Conservation (phyloP, 768 basidiomycete genomes). For the Hebeloma cylindrosporum region DNA sequence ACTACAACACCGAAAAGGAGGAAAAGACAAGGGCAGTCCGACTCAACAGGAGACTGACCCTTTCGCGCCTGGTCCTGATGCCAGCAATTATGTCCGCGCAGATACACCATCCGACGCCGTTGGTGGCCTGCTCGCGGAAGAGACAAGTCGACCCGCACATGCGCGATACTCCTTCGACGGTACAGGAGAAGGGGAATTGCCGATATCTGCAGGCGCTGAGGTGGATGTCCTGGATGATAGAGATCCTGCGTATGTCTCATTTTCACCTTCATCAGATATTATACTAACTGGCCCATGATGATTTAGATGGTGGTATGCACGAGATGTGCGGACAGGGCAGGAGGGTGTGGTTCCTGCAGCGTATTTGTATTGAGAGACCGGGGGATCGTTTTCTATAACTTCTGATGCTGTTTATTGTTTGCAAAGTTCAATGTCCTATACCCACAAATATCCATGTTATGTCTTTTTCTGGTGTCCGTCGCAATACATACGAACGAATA, state of each 20-base stretch:
- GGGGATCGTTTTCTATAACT: conserved; percentile 34
- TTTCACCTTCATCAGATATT: background rate
- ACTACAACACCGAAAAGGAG: conserved; percentile 53
- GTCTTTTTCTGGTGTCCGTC: conserved; percentile 15
- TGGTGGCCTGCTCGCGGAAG: conserved; percentile 62
- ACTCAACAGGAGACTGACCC: conserved; percentile 54
- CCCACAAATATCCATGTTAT: conserved; percentile 15
- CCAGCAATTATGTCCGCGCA: conserved; percentile 74
- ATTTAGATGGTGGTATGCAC: conserved; percentile 90
- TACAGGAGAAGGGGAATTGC: conserved; percentile 73
- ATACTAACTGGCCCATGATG: conserved; percentile 18
- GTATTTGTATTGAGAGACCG: conserved; percentile 81
- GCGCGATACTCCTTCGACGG: conserved; percentile 85
- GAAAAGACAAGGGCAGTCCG: conserved; percentile 39
- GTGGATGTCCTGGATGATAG: conserved; percentile 78
- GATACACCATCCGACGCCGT: conserved; percentile 80
- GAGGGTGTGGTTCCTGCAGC: conserved; percentile 92
- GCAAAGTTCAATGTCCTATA: conserved; percentile 27
- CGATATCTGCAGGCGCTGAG: conserved; percentile 65
- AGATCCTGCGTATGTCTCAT: conserved; percentile 68
- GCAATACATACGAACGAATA: conserved; percentile 15
- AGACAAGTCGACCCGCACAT: conserved; percentile 71
- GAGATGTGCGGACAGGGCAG: conserved; percentile 72
- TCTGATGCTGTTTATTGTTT: conserved; percentile 38
- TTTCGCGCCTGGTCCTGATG: conserved; percentile 70